Conservation (phyloP, 108 stramenopile species). For the Stephanodiscus minutulus region DNA sequence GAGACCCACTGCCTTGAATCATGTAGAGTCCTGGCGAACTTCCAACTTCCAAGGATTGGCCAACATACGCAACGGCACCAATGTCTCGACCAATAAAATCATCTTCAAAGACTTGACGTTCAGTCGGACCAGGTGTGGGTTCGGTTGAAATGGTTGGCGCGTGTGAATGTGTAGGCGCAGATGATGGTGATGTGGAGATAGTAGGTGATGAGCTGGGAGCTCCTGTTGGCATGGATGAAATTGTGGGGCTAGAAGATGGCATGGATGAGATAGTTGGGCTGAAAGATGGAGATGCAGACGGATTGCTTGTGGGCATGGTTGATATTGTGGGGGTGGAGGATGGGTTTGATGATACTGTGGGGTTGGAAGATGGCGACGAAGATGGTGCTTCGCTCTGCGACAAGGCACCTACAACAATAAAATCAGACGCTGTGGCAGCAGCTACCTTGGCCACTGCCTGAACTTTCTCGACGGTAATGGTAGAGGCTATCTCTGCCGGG, state of each 20-base stretch:
- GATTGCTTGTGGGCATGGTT: background rate
- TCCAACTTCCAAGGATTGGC: constrained; percentile 7
- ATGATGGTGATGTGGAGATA: constrained; percentile 3
- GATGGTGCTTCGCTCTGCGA: constrained; percentile 34
- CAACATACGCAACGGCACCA: constrained; percentile 8
- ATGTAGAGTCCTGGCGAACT: constrained; percentile 14
- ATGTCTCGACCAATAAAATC: constrained; percentile 14
- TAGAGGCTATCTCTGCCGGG: constrained; percentile 1
- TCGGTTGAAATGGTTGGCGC: constrained; percentile 15
- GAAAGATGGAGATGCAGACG: background rate
- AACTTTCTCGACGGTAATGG: constrained; percentile 2
- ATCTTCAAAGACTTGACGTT: constrained; percentile 8
- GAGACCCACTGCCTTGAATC: constrained; percentile 27
- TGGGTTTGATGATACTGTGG: background rate
- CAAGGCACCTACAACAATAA: constrained; percentile 21
- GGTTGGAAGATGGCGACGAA: constrained; percentile 6
- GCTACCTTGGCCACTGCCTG: constrained; percentile 19
- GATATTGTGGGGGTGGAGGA: background rate
- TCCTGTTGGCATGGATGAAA: background rate
- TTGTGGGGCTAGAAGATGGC: constrained; percentile 3
- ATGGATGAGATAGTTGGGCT: background rate
- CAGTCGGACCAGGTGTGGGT: constrained; percentile 9
- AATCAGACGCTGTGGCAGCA: constrained; percentile 18
- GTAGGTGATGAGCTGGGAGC: constrained; percentile 2
- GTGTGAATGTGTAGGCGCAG: constrained; percentile 16